Base-by-base conservation (phyloP, 257 asterid species). In the Primulina tabacum region DNA sequence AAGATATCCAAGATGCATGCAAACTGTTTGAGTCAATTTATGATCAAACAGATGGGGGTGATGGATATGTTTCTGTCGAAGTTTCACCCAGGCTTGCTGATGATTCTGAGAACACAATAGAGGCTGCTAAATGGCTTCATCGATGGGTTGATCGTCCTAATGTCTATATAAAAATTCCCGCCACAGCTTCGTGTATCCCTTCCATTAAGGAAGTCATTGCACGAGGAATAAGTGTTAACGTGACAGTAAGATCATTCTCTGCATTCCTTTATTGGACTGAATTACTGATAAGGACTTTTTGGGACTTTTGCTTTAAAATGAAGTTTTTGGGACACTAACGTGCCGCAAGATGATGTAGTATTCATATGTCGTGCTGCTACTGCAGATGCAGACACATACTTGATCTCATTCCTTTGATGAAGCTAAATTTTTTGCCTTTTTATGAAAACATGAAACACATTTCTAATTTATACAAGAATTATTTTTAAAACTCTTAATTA, bases 1-100 rank as follows among this genome's bases (percentile, higher is more conserved):
- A 88, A 84, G 99, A 94, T 78, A 94, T 94, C 62, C 99, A 94
- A 88, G 99, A 94, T 77, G 98, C 99, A n/a, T 88, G 98, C 90
- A 89, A 82, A 79, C 97, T 92, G 72, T 94, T 94, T 73, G 98
- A 94, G 86, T 65, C 87, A 56, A 89, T 94, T 71, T 94, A 92
- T 71, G 88, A 94, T 71, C 78, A 89, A 75, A 88, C 99, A 18
- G 90, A 92, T 76, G 99, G 87, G 8, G 98, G 74, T 16, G 99
- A 94, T 80, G 99, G 99, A 71, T 94, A 94, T 52, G 99, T 94
- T 65, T 94, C 99, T n/a, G 99, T 94, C 33, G 99, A 94, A 83
- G 99, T 94, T 70, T 91, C 99, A 74, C 99, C 99, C 17, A 71
- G 78, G 75, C 99, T 91, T 61, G 99, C 99, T 61, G 96, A 94